These are phyloP conservation scores for Lipomyces yarrowii DNA, from an alignment of 1,139 yeast genomes.

Conservation along the genomic window DNA sequence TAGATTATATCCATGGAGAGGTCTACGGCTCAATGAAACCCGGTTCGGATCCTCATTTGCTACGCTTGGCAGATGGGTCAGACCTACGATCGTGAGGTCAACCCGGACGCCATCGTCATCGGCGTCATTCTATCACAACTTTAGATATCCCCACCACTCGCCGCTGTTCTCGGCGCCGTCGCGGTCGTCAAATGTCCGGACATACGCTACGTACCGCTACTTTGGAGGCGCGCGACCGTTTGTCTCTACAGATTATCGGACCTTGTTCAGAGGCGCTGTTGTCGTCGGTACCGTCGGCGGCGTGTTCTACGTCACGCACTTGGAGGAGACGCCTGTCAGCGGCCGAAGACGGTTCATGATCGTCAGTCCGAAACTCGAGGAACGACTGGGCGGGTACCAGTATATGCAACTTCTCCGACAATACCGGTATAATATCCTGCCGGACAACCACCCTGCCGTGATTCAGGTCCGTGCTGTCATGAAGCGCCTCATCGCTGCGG, in stretches of 20 bases:
- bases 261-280: not conserved
- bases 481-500: constrained; percentile 55
- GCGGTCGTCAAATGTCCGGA: not conserved
- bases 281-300: constrained; percentile 37
- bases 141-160: not conserved
- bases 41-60: not conserved
- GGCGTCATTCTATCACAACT: not conserved
- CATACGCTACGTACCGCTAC: not conserved
- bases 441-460: constrained; percentile 50
- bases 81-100: not conserved
- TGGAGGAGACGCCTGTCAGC: constrained; percentile 75
- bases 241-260: not conserved
- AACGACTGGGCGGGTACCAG: constrained; percentile 65
- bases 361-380: constrained; percentile 69
- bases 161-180: not conserved
- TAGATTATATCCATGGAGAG: not conserved
- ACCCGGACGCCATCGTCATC: not conserved
- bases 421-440: constrained; percentile 41
- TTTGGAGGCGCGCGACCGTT: not conserved
- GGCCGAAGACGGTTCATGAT: constrained; percentile 72
- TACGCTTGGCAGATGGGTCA: not conserved
- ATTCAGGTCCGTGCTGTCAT: constrained; percentile 60
- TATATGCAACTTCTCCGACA: constrained; percentile 60
- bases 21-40: not conserved
- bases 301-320: constrained; percentile 59